Base-by-base conservation (phyloP, 2,329 filamentous ascomycete genomes). In the Aspergillus pseudoglaucus region DNA sequence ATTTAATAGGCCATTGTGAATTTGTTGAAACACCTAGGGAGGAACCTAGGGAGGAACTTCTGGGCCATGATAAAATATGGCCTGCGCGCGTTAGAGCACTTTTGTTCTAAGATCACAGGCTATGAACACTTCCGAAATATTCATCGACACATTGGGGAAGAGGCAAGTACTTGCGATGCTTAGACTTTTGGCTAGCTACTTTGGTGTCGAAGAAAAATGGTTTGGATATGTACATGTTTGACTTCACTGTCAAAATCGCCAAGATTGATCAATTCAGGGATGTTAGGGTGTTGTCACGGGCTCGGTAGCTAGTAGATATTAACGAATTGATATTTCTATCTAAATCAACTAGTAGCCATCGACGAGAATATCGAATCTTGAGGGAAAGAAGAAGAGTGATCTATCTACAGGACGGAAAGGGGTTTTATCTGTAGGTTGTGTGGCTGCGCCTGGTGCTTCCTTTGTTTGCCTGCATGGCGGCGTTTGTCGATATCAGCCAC, bases 51-150 rank as follows among this genome's bases (percentile, higher is more conserved):
- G 10, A 83, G 70, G 63, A 83, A 83, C 49, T 80, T 72, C 60
- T 83, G 80, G 47, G 83, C 76, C 69, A 82, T 80, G 66, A 84
- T 77, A 64, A 83, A 83, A 64, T 83, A 71, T n/a, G 78, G 74
- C 14, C 76, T 78, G 51, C 37, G 14, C 44, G 12, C 47, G 45
- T 48, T 40, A 77, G 69, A 25, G 8, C 10, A 2, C 20, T 20
- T 9, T 23, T 4, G 9, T 17, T 33, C 3, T 23, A 23, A 3
- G 7, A n/a, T 9, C 32, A 33, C 15, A 4, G 15, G 0, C 25
- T 8, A 18, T 9, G 6, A 38, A 3, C 58, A 60, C 61, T 55
- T 48, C 60, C 60, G 61, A 60, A 15, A 65, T 54, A 18, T 61
- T 62, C 55, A 65, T 61, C 27, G 57, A 59, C 6, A 61, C 53